Evolutionary conservation across 768 basidiomycete species (phyloP).

Genomic region (Leccinum imitatum): DNA sequence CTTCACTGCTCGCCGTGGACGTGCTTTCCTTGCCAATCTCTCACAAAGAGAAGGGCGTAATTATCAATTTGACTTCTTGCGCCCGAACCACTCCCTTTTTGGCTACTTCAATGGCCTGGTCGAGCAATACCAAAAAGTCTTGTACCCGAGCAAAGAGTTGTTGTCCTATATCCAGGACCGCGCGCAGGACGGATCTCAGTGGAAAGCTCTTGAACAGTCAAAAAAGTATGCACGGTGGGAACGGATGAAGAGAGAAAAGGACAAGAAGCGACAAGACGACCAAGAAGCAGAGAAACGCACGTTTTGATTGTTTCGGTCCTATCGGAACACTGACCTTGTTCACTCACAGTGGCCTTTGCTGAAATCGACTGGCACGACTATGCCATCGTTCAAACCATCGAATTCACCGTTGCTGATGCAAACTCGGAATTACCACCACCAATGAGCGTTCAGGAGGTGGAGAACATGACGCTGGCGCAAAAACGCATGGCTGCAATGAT

Average conservation of each 20-base stretch:
- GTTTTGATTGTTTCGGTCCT: constrained; percentile 30
- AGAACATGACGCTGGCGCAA: constrained; percentile 95
- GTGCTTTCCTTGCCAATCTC: constrained; percentile 79
- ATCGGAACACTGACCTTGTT: constrained; percentile 3
- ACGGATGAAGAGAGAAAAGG: constrained; percentile 75
- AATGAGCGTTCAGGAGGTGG: constrained; percentile 92
- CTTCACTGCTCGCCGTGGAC: constrained; percentile 90
- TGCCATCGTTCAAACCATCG: constrained; percentile 96
- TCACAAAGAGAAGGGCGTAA: constrained; percentile 90
- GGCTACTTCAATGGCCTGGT: constrained; percentile 97
- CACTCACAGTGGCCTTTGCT: constrained; percentile 77
- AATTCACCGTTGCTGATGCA: constrained; percentile 92
- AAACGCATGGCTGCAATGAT: constrained; percentile 98
- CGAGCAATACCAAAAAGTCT: constrained; percentile 90
- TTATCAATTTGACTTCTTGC: constrained; percentile 96
- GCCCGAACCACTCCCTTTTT: constrained; percentile 94
- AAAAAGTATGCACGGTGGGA: constrained; percentile 87
- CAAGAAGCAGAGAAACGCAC: constrained; percentile 86
- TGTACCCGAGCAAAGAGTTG: constrained; percentile 77
- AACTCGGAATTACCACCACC: constrained; percentile 93
- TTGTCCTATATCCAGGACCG: constrained; percentile 73
- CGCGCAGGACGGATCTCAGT: constrained; percentile 62
- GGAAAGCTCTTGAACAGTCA: constrained; percentile 77
- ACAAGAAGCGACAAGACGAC: constrained; percentile 85
- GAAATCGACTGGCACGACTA: constrained; percentile 99